These are phyloP conservation scores for Talaromyces sp. DNA, from an alignment of 2,329 filamentous ascomycete species.

Conservation along the genomic window DNA sequence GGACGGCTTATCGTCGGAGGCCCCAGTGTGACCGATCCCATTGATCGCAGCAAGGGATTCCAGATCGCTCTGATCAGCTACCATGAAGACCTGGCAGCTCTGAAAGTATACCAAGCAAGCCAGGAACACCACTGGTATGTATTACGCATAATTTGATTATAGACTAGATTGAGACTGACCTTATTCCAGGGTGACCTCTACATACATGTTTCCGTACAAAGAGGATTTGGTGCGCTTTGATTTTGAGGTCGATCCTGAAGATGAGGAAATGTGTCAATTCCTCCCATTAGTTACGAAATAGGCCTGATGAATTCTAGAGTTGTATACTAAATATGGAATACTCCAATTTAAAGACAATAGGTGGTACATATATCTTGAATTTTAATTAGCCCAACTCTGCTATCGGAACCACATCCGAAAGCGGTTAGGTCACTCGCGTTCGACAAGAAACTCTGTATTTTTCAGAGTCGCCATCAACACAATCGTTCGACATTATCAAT, in stretches of 20 bases:
- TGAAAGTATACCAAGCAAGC: conserved; percentile 53
- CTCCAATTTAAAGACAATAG: background rate
- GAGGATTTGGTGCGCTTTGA: conserved; percentile 55
- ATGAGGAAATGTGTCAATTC: conserved; percentile 28
- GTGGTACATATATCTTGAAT: background rate
- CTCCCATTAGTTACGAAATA: background rate
- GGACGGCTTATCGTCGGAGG: conserved; percentile 52
- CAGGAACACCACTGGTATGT: conserved; percentile 50
- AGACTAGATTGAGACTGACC: background rate
- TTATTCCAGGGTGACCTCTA: conserved; percentile 47
- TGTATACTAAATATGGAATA: background rate
- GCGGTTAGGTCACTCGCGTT: background rate
- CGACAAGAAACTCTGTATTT: background rate
- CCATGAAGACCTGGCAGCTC: conserved; percentile 45
- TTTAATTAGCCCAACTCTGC: background rate
- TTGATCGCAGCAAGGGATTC: conserved; percentile 53
- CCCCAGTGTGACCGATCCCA: conserved; percentile 52
- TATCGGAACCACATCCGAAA: background rate
- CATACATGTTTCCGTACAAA: conserved; percentile 52
- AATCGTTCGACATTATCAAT: background rate
- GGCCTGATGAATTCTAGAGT: background rate
- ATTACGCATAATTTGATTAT: background rate
- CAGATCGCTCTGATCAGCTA: conserved; percentile 53
- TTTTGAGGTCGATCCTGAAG: conserved; percentile 45
- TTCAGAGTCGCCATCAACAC: background rate